Conservation (phyloP, 768 basidiomycete genomes). For the Neoboletus subvelutipes region DNA sequence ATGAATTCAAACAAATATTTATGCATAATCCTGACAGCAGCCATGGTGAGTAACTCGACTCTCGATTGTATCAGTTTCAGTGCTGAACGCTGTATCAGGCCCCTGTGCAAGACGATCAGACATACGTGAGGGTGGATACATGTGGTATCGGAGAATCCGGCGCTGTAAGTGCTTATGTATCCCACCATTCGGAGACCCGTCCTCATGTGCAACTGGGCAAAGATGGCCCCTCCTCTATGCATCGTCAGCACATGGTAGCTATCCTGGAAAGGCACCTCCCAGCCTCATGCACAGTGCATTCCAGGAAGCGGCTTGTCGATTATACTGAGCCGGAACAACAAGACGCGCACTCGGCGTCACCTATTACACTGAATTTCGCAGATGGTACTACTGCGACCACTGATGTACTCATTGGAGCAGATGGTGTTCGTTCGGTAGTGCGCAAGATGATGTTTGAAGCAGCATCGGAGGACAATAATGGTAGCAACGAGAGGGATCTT, state of each 20-base stretch:
- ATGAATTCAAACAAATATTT: slow-evolving; percentile 26
- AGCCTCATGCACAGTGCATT: slow-evolving; percentile 18
- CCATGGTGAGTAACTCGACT: background rate
- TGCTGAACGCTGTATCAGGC: background rate
- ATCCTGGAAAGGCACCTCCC: slow-evolving; percentile 21
- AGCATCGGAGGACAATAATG: background rate
- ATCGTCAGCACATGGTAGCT: slow-evolving; percentile 24
- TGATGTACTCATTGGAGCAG: slow-evolving; percentile 46
- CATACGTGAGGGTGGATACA: slow-evolving; percentile 31
- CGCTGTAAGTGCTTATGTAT: slow-evolving; percentile 16
- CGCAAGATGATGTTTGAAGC: slow-evolving; percentile 24
- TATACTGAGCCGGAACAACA: slow-evolving; percentile 9
- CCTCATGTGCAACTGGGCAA: background rate
- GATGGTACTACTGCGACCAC: slow-evolving; percentile 27
- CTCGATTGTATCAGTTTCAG: too few relatives aligned
- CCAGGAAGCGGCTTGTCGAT: slow-evolving; percentile 19
- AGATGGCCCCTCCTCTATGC: slow-evolving; percentile 13
- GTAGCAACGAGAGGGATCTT: background rate
- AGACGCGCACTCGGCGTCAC: slow-evolving; percentile 27
- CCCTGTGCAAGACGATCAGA: slow-evolving; percentile 25
- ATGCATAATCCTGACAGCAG: background rate
- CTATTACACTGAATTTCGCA: slow-evolving; percentile 11
- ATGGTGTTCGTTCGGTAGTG: slow-evolving; percentile 38
- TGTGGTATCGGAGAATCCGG: slow-evolving; percentile 24
- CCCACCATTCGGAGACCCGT: background rate